Evolutionary conservation across 2,329 filamentous ascomycete genomes (phyloP).

Genomic region (Fusarium pseudograminearum): DNA sequence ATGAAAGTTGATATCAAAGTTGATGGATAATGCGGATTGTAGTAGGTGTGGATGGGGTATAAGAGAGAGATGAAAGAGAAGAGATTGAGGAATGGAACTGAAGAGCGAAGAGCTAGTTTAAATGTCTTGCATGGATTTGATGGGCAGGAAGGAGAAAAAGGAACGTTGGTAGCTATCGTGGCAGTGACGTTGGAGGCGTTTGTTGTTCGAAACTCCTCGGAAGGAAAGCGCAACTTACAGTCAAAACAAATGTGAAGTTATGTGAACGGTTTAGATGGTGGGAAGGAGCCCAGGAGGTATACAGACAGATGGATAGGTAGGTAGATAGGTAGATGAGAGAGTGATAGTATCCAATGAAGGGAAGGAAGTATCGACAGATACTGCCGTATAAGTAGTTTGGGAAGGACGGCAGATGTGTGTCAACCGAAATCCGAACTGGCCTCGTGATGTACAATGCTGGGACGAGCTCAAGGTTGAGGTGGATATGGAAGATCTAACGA

Average conservation of each 20-base stretch:
- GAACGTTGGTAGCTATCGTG: slow-evolving; percentile 18
- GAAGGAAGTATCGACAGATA: slow-evolving; percentile 2
- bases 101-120: slow-evolving; percentile 32
- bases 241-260: neutral
- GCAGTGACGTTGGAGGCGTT: slow-evolving; percentile 36
- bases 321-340: slow-evolving; percentile 6
- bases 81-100: slow-evolving; percentile 3
- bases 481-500: slow-evolving; percentile 7
- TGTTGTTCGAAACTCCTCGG: neutral
- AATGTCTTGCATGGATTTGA: slow-evolving; percentile 26
- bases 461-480: slow-evolving; percentile 1
- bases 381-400: neutral
- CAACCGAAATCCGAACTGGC: slow-evolving; percentile 16
- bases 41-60: slow-evolving; percentile 16
- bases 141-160: slow-evolving; percentile 18
- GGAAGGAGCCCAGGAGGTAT: neutral
- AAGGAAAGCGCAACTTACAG: slow-evolving; percentile 16
- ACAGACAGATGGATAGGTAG: neutral
- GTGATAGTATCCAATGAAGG: neutral
- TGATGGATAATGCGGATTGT: slow-evolving; percentile 20
- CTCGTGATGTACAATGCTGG: slow-evolving; percentile 14
- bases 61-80: slow-evolving; percentile 19
- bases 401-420: slow-evolving; percentile 10
- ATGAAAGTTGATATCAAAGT: slow-evolving; percentile 9
- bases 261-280: neutral